Base-by-base conservation (phyloP, 1,284 basidiomycete genomes). In the Meira miltonrushii region DNA sequence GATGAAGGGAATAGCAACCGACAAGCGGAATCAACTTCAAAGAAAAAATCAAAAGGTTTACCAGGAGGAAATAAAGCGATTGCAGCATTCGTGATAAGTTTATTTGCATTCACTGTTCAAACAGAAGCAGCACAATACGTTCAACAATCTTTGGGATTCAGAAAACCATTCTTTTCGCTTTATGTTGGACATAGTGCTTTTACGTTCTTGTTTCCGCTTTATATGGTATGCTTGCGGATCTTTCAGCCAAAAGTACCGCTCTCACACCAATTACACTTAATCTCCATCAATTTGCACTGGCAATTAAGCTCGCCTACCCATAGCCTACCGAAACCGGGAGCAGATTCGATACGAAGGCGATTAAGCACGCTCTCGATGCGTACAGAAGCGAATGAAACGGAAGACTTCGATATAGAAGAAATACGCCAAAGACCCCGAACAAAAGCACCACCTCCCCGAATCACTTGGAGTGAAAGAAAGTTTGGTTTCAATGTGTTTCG, bases 51-150 rank as follows among this genome's bases (percentile, higher is more conserved):
- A 33, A 33, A 33, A 33, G 28, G 28, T 4, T 33, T 33, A 33
- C 28, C 28, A 4, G 28, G 28, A 33, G 28, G 28, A 33, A 33
- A 33, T 33, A 33, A 62, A 55, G 71, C 75, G 2, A 54, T 74
- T 28, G 59, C 48, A 25, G 75, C 71, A 12, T 78, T 78, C 43
- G 48, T 59, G 1, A 56, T 71, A 49, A 68, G 66, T 28, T 65
- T 78, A 1, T 48, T 69, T 2, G 67, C 76, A 13, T 78, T 74
- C 39, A 78, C 76, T 0, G 46, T 69, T 1, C 76, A 78, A 58
- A 78, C 76, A 25, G 76, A 78, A 55, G 69, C 67, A 15, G 75
- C 74, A 2, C 75, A 77, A 55, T 71, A 75, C 40, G 72, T 78
- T 8, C 76, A 78, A 53, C 64, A 71, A 17, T 58, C 58, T 12